Evolutionary conservation across 83 land plant species (phyloP).

Genomic region (Picea abies): DNA sequence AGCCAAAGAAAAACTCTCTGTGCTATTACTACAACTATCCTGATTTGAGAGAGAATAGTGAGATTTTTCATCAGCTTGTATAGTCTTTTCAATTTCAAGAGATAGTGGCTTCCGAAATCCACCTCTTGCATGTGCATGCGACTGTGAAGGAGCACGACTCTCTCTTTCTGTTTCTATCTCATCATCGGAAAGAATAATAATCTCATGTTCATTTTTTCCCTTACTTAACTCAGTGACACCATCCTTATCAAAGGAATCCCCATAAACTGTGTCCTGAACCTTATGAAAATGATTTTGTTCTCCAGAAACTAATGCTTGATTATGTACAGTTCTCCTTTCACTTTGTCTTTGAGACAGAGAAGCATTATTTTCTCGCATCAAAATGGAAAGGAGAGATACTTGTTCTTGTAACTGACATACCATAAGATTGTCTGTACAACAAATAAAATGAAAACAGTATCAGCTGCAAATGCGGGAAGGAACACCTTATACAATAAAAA

Average conservation of each 20-base stretch:
- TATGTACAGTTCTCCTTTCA: too few relatives aligned
- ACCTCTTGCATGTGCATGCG: not conserved
- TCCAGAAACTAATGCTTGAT: not conserved
- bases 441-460: not conserved
- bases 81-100: not conserved
- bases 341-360: not conserved
- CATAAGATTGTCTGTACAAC: slow-evolving; percentile 29
- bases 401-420: slow-evolving; percentile 35
- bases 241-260: not conserved
- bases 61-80: not conserved
- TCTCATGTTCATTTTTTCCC: not conserved
- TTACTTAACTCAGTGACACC: not conserved
- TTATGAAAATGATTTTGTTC: not conserved
- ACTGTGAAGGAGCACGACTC: not conserved
- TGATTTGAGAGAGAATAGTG: not conserved
- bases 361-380: slow-evolving; percentile 27
- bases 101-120: not conserved
- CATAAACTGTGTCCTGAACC: not conserved
- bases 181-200: slow-evolving; percentile 69
- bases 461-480: not conserved
- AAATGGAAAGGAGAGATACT: slow-evolving; percentile 37
- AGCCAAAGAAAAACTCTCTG: not conserved
- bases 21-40: not conserved
- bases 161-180: slow-evolving; percentile 30
- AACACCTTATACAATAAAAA: not conserved